phyloP scores from a whole-genome alignment of 805 yeast genomes.

The Jamesozyma jinghongensis region DNA sequence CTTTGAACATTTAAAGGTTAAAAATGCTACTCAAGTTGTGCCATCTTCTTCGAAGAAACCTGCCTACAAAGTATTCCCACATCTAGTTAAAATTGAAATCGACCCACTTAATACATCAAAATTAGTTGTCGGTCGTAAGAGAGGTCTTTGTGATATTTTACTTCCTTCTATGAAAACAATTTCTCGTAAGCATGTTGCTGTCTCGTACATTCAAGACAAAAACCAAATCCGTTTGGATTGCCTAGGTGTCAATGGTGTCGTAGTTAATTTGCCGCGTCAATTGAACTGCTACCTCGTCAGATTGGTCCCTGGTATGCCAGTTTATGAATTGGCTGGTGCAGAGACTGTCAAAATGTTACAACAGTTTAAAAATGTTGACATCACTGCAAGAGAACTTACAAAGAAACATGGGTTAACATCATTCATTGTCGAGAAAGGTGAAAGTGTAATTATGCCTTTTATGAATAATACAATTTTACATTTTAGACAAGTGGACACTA shows the following conservation, averaged over 20 bases:
- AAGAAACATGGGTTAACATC: constrained; percentile 18
- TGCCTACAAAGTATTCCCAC: neutral
- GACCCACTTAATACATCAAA: constrained; percentile 15
- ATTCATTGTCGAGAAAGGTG: constrained; percentile 43
- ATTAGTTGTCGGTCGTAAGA: constrained; percentile 25
- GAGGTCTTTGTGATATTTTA: constrained; percentile 21
- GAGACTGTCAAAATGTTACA: constrained; percentile 7
- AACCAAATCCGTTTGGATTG: constrained; percentile 51
- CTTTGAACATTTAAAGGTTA: neutral
- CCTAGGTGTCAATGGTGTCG: constrained; percentile 73
- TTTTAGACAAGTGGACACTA: constrained; percentile 40
- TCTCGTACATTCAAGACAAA: constrained; percentile 33
- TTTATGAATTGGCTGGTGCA: constrained; percentile 20
- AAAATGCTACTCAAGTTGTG: too few species aligned
- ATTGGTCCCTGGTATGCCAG: constrained; percentile 12
- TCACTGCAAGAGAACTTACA: constrained; percentile 11
- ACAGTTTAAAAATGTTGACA: constrained; percentile 1
- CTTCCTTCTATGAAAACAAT: constrained; percentile 26
- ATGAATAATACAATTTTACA: constrained; percentile 56
- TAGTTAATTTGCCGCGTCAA: constrained; percentile 49
- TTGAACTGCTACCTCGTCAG: constrained; percentile 28
- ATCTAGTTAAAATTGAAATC: constrained; percentile 9
- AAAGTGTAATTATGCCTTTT: constrained; percentile 55
- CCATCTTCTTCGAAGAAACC: neutral
- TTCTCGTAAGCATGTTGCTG: constrained; percentile 27